Evolutionary conservation across 1,139 yeast species (phyloP).

Genomic region (Yamadazyma mexicana): DNA sequence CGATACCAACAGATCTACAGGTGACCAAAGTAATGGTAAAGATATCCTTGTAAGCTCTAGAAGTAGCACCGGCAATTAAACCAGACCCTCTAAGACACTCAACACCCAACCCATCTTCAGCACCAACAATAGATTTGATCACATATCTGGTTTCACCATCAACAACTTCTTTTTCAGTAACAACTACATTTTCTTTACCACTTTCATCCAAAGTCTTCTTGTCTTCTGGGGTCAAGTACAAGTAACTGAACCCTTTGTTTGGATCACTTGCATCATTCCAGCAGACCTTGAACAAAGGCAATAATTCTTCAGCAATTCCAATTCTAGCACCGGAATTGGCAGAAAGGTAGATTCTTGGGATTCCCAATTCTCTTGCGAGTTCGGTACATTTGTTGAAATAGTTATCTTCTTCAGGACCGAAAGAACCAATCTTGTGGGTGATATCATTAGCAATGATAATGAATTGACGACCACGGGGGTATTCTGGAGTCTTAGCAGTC

Average conservation of each 20-base stretch:
- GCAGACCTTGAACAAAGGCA: constrained; percentile 85
- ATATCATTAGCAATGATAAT: constrained; percentile 94
- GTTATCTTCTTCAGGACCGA: constrained; percentile 95
- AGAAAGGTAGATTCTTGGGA: constrained; percentile 92
- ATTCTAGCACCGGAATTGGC: constrained; percentile 99
- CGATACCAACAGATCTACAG: constrained; percentile 98
- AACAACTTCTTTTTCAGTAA: constrained; percentile 80
- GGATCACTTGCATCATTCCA: constrained; percentile 83
- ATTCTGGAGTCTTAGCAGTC: constrained; percentile 92
- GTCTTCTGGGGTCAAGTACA: constrained; percentile 76
- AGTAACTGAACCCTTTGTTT: constrained; percentile 84
- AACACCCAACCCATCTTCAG: constrained; percentile 96
- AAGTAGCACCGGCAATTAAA: constrained; percentile 96
- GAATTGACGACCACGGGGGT: constrained; percentile 93
- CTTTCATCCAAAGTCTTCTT: constrained; percentile 57
- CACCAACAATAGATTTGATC: constrained; percentile 85
- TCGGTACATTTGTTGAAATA: constrained; percentile 93
- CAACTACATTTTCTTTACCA: constrained; percentile 61
- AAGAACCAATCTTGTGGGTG: constrained; percentile 96
- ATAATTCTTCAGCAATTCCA: constrained; percentile 94
- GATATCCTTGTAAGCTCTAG: constrained; percentile 95
- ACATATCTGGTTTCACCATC: constrained; percentile 79
- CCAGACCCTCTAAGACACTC: constrained; percentile 98
- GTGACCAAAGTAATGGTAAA: constrained; percentile 96
- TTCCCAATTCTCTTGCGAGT: constrained; percentile 83